phyloP scores from a whole-genome alignment of 495 filamentous ascomycete species.

The Neurospora terricola region DNA sequence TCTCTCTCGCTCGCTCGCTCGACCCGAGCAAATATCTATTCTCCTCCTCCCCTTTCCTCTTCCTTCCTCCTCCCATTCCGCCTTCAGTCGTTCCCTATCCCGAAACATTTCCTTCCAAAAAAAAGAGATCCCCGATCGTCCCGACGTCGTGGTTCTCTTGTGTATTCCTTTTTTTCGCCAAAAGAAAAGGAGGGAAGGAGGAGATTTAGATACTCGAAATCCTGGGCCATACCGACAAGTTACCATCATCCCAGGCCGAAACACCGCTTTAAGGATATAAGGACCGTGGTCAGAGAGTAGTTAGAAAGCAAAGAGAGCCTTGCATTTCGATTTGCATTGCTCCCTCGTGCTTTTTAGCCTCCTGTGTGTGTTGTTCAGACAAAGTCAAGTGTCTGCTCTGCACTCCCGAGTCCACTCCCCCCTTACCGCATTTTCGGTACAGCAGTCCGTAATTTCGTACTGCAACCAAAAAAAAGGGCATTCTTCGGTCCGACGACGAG shows the following conservation, averaged over 20 bases:
- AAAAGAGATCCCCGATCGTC: not conserved
- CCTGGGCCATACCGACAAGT: conserved; percentile 22
- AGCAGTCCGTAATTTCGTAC: not conserved
- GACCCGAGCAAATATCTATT: conserved; percentile 46
- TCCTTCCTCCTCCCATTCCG: conserved; percentile 40
- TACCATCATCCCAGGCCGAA: conserved; percentile 8
- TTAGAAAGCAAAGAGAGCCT: not conserved
- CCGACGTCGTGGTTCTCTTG: conserved; percentile 6
- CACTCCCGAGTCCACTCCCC: not conserved
- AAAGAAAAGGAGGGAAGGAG: conserved; percentile 33
- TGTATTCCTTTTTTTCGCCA: conserved; percentile 22
- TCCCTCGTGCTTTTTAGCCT: not conserved
- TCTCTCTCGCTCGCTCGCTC: not conserved
- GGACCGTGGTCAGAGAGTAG: conserved; percentile 8
- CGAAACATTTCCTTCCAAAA: conserved; percentile 36
- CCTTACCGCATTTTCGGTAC: not conserved
- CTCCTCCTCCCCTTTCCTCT: conserved; percentile 40
- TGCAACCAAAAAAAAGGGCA: conserved; percentile 7
- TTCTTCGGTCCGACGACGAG: conserved; percentile 31
- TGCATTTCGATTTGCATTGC: conserved; percentile 1
- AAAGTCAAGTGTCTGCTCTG: not conserved
- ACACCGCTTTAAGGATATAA: conserved; percentile 10
- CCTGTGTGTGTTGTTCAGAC: not conserved
- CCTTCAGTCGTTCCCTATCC: conserved; percentile 44
- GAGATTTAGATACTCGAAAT: conserved; percentile 23